Conservation (phyloP, 2,329 filamentous ascomycete genomes). For the Zymoseptoria tritici region DNA sequence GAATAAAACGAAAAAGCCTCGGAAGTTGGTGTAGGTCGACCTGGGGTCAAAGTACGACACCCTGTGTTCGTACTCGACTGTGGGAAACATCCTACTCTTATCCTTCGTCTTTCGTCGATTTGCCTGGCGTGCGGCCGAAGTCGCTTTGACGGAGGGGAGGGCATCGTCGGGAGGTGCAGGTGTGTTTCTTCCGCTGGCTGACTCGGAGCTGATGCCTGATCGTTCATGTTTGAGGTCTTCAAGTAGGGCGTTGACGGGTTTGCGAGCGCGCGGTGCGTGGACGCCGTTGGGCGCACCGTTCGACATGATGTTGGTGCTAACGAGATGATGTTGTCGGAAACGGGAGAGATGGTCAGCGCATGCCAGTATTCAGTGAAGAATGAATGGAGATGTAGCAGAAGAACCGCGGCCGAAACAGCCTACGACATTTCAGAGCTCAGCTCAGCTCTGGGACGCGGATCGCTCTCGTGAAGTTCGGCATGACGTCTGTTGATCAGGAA, state of each 20-base stretch:
- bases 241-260: slow-evolving; percentile 17
- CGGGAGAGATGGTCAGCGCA: neutral
- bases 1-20: slow-evolving; percentile 96
- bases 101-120: slow-evolving; percentile 57
- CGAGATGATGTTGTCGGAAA: neutral
- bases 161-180: slow-evolving; percentile 75
- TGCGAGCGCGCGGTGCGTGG: slow-evolving; percentile 23
- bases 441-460: neutral
- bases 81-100: slow-evolving; percentile 72
- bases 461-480: neutral
- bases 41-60: slow-evolving; percentile 92
- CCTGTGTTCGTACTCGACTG: slow-evolving; percentile 80
- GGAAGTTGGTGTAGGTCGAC: slow-evolving; percentile 88
- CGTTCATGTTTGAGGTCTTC: slow-evolving; percentile 7
- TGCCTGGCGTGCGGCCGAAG: slow-evolving; percentile 77
- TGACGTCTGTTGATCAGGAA: neutral
- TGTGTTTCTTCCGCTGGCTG: slow-evolving; percentile 51
- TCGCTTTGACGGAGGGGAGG: slow-evolving; percentile 80
- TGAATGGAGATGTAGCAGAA: neutral
- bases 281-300: slow-evolving; percentile 14
- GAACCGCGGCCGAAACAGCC: neutral
- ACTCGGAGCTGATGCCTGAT: slow-evolving; percentile 9
- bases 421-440: neutral
- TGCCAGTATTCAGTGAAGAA: neutral
- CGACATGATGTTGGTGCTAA: slow-evolving; percentile 3